Evolutionary conservation across 441 rosid genomes (phyloP).

Genomic region (Croton setiger): DNA sequence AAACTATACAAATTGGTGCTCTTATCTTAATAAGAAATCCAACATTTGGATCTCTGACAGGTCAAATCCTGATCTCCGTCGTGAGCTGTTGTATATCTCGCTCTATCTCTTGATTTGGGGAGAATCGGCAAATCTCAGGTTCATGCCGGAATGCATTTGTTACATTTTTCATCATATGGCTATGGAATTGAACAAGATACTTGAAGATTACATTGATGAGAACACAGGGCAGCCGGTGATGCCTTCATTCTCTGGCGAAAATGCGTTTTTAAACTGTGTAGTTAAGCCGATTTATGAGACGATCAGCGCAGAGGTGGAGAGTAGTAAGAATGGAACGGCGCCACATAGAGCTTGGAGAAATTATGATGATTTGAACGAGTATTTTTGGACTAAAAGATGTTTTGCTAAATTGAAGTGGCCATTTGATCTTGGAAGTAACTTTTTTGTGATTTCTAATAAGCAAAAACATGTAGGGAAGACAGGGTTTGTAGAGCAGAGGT

Average conservation of each 20-base stretch:
- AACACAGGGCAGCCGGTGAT: constrained; percentile 77
- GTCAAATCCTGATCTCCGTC: constrained; percentile 53
- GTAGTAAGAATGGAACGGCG: constrained; percentile 65
- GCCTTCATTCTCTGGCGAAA: constrained; percentile 72
- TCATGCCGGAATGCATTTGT: constrained; percentile 88
- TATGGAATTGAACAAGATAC: constrained; percentile 70
- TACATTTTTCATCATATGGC: constrained; percentile 86
- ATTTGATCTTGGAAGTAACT: constrained; percentile 62
- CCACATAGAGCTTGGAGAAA: constrained; percentile 86
- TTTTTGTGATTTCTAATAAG: constrained; percentile 44
- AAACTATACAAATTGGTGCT: constrained; percentile 82
- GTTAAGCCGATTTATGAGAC: constrained; percentile 87
- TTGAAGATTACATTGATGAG: constrained; percentile 82
- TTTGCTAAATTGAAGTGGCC: constrained; percentile 88
- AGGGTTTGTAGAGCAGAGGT: constrained; percentile 88
- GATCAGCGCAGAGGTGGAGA: constrained; percentile 51
- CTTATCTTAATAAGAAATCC: constrained; percentile 68
- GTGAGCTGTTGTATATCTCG: constrained; percentile 72
- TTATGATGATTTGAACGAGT: constrained; percentile 88
- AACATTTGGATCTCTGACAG: constrained; percentile 88
- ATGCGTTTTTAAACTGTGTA: constrained; percentile 58
- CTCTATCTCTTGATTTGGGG: constrained; percentile 86
- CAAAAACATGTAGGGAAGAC: constrained; percentile 75
- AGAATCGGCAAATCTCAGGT: constrained; percentile 74
- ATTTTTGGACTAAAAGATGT: constrained; percentile 80